Evolutionary conservation across 139 green algal genomes (phyloP).

Genomic region (Coelastrella sp.): DNA sequence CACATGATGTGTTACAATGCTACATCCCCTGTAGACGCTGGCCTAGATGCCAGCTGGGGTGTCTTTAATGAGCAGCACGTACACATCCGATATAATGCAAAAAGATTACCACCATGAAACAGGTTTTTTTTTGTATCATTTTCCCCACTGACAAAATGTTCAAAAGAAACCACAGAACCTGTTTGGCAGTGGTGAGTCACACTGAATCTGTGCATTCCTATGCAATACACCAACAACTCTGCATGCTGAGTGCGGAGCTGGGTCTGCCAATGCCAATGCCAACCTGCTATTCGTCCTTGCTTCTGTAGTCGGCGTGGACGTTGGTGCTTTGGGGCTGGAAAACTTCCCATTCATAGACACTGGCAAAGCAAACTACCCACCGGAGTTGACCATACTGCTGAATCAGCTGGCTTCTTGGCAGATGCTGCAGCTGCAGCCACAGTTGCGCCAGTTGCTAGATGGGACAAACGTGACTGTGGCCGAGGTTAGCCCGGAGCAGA

Average conservation of each 20-base stretch:
- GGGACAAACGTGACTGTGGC: neutral
- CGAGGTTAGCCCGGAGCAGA: no score
- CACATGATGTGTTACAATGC: no score
- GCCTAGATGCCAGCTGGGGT: no score
- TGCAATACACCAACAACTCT: neutral
- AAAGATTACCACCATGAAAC: no score
- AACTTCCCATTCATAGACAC: constrained; percentile 51
- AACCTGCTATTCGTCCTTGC: neutral
- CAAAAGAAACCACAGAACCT: no score
- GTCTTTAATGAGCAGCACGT: no score
- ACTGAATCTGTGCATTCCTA: no score
- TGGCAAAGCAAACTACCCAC: constrained; percentile 46
- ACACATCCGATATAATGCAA: no score
- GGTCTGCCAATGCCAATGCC: neutral
- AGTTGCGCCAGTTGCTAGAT: constrained; percentile 46
- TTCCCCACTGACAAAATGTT: no score
- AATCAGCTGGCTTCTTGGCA: constrained; percentile 52
- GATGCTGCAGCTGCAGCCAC: constrained; percentile 43
- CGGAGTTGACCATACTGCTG: constrained; percentile 46
- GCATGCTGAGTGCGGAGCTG: neutral
- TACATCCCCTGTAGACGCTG: no score
- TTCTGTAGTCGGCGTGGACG: neutral
- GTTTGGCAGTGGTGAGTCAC: no score
- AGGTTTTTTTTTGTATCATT: no score
- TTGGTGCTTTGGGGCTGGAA: neutral